phyloP scores from a whole-genome alignment of 169 alveolate species.

The Cryptosporidium viatorum region DNA sequence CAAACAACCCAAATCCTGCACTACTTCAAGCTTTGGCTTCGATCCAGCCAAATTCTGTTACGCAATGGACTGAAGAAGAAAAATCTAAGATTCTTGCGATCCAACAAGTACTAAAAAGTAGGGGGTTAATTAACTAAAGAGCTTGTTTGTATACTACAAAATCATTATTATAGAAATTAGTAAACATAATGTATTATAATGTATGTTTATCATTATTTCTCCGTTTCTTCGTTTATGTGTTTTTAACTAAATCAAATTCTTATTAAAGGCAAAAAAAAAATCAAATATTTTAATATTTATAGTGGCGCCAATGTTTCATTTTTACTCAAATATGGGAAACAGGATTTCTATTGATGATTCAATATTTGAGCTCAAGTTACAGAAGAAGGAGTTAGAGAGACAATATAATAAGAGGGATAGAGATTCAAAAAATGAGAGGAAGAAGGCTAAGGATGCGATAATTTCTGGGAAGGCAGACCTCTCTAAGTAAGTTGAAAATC shows the following conservation, averaged over 20 bases:
- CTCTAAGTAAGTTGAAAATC: slow-evolving; percentile 34
- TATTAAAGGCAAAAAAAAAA: too few relatives aligned
- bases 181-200: neutral
- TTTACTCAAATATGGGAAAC: slow-evolving; percentile 33
- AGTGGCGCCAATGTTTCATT: neutral
- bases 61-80: slow-evolving; percentile 73
- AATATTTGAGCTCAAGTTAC: slow-evolving; percentile 62
- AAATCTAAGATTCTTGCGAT: slow-evolving; percentile 48
- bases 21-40: slow-evolving; percentile 54
- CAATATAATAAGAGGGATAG: slow-evolving; percentile 45
- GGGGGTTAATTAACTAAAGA: slow-evolving; percentile 53
- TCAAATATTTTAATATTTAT: neutral
- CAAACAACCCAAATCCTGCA: slow-evolving; percentile 69
- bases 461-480: slow-evolving; percentile 43
- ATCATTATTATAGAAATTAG: neutral
- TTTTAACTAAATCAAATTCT: too few relatives aligned
- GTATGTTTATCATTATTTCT: neutral
- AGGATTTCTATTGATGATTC: slow-evolving; percentile 67
- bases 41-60: slow-evolving; percentile 58
- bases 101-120: slow-evolving; percentile 42
- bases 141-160: neutral
- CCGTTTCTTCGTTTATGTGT: too few relatives aligned
- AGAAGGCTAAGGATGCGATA: slow-evolving; percentile 65
- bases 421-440: slow-evolving; percentile 44
- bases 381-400: slow-evolving; percentile 55